Evolutionary conservation across 352 stramenopile genomes (phyloP).

Genomic region (Globisporangium rhizosaccharum): DNA sequence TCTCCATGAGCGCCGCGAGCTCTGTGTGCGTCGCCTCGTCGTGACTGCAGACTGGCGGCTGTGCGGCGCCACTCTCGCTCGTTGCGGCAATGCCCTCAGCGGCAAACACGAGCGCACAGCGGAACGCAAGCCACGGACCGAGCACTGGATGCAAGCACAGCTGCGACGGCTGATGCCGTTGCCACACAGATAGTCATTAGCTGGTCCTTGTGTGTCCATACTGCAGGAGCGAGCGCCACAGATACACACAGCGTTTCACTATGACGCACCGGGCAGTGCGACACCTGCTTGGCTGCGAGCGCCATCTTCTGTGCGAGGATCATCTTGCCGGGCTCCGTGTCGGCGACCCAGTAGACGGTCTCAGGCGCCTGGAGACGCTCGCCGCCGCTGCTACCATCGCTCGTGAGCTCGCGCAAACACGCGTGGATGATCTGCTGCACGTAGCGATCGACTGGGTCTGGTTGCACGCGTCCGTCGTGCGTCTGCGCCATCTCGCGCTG

Average conservation of each 20-base stretch:
- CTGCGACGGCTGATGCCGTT: slow-evolving; percentile 38
- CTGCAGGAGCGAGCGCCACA: neutral
- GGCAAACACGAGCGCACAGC: slow-evolving; percentile 50
- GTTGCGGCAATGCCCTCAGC: slow-evolving; percentile 18
- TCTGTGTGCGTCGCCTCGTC: slow-evolving; percentile 30
- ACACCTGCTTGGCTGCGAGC: slow-evolving; percentile 35
- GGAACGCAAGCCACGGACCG: slow-evolving; percentile 65
- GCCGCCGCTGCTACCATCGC: neutral
- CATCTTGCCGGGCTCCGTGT: slow-evolving; percentile 65
- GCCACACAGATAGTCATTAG: no score
- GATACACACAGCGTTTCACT: neutral
- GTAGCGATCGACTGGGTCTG: slow-evolving; percentile 56
- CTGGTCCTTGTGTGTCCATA: neutral
- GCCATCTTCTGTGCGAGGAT: slow-evolving; percentile 72
- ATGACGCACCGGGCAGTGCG: slow-evolving; percentile 34
- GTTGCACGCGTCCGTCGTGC: slow-evolving; percentile 21
- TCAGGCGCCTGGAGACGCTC: slow-evolving; percentile 18
- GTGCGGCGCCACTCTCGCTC: slow-evolving; percentile 4
- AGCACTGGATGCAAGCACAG: slow-evolving; percentile 58
- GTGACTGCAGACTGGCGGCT: slow-evolving; percentile 35
- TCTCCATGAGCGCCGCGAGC: slow-evolving; percentile 35
- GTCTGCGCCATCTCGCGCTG: slow-evolving; percentile 22
- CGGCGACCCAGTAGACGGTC: slow-evolving; percentile 56
- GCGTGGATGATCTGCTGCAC: slow-evolving; percentile 33
- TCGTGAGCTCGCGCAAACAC: slow-evolving; percentile 20